Conservation (phyloP, 2,329 filamentous ascomycete species). For the Alternaria dauci region DNA sequence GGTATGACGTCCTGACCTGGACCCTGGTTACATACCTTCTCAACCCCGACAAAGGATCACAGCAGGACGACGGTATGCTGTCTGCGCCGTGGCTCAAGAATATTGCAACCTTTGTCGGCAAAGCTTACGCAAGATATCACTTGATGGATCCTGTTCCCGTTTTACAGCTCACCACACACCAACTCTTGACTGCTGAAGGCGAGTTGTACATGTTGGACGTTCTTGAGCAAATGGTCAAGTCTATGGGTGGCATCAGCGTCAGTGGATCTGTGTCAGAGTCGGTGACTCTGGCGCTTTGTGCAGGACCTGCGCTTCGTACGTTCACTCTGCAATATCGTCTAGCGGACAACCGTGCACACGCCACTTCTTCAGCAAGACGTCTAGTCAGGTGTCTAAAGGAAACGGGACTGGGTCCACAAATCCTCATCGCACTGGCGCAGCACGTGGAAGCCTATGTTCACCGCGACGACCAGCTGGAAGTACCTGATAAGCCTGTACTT, state of each 20-base stretch:
- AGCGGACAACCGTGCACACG: constrained; percentile 82
- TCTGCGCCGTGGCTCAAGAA: constrained; percentile 94
- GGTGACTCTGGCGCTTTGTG: constrained; percentile 87
- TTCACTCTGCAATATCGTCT: constrained; percentile 80
- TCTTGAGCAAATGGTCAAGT: constrained; percentile 85
- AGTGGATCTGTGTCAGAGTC: constrained; percentile 87
- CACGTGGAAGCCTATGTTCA: constrained; percentile 88
- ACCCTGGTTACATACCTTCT: constrained; percentile 79
- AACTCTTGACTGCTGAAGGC: constrained; percentile 75
- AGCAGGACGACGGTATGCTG: constrained; percentile 72
- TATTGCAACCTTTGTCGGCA: constrained; percentile 87
- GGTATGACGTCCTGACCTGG: constrained; percentile 94
- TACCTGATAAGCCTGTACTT: constrained; percentile 87
- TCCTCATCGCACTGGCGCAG: constrained; percentile 90
- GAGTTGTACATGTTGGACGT: constrained; percentile 93
- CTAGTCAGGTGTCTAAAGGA: constrained; percentile 82
- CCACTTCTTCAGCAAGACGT: constrained; percentile 76
- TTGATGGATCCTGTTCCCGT: constrained; percentile 85
- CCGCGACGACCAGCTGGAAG: constrained; percentile 73
- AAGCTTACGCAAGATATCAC: constrained; percentile 85
- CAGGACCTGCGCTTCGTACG: constrained; percentile 78
- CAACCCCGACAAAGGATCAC: constrained; percentile 64
- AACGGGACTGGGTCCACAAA: constrained; percentile 77
- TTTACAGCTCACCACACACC: constrained; percentile 86
- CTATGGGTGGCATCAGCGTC: constrained; percentile 92